These are phyloP conservation scores for Aurifilum marmelostoma DNA, from an alignment of 2,329 filamentous ascomycete genomes.

Conservation along the genomic window DNA sequence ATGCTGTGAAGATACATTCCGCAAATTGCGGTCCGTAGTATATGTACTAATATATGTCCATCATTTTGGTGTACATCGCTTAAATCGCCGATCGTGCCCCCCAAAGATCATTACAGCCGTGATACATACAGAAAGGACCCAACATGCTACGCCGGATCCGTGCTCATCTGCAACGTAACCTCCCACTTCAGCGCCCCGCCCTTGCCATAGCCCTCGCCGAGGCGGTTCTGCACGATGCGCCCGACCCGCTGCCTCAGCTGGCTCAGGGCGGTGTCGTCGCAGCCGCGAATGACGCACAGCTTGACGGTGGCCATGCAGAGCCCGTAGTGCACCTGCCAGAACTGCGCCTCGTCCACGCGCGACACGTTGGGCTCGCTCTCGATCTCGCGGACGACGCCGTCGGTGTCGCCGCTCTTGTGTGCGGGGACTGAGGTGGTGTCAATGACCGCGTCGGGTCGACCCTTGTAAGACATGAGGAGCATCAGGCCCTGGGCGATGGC, in stretches of 20 bases:
- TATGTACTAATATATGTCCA: background rate
- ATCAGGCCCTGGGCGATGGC: slow-evolving; percentile 88
- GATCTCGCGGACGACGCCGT: slow-evolving; percentile 81
- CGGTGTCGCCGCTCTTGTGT: slow-evolving; percentile 46
- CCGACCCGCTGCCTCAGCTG: slow-evolving; percentile 77
- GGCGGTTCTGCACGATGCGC: slow-evolving; percentile 78
- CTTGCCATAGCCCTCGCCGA: slow-evolving; percentile 86
- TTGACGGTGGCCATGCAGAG: slow-evolving; percentile 95
- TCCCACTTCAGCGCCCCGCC: slow-evolving; percentile 86
- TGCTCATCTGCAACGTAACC: slow-evolving; percentile 79
- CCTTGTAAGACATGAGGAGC: slow-evolving; percentile 87
- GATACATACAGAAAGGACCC: background rate
- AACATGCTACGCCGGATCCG: slow-evolving; percentile 35
- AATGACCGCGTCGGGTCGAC: slow-evolving; percentile 36
- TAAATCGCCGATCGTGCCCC: slow-evolving; percentile 1
- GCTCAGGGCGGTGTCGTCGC: slow-evolving; percentile 70
- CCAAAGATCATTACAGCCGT: background rate
- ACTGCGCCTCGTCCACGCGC: slow-evolving; percentile 84
- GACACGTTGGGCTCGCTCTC: slow-evolving; percentile 76
- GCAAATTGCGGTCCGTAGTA: background rate
- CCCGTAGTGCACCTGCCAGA: slow-evolving; percentile 99
- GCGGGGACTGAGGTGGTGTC: slow-evolving; percentile 33
- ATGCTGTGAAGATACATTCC: background rate
- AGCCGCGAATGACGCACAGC: slow-evolving; percentile 67
- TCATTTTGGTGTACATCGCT: background rate